A percentile compares a stretch with the other conserved stretches of the same genome.
Evolutionary conservation across 2,329 filamentous ascomycete species (phyloP).

Genomic region (Neonectria magnoliae): DNA sequence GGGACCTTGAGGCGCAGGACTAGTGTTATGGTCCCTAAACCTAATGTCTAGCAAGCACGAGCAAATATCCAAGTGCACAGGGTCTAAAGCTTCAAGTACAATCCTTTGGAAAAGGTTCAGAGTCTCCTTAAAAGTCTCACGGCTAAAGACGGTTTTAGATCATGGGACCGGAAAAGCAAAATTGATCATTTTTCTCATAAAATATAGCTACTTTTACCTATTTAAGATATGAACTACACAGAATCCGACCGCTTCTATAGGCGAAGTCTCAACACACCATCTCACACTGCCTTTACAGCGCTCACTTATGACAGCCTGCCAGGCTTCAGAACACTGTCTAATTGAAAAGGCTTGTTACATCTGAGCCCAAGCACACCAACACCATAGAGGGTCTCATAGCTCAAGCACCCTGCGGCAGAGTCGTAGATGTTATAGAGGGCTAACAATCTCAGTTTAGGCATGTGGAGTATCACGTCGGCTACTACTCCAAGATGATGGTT

Average conservation of each 20-base stretch:
- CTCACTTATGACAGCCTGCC: neutral
- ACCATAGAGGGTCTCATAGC: neutral
- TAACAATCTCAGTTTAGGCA: slow-evolving; percentile 2
- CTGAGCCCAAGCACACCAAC: neutral
- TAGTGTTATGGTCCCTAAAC: no score
- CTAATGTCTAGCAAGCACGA: slow-evolving; percentile 11
- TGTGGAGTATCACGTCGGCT: neutral
- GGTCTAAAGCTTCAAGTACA: slow-evolving; percentile 2
- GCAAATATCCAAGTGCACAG: slow-evolving; percentile 2
- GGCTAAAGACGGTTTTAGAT: slow-evolving; percentile 1
- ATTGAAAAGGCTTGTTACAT: slow-evolving; percentile 7
- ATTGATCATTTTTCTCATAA: neutral
- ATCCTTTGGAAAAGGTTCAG: neutral
- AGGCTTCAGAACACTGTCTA: neutral
- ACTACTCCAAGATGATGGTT: neutral
- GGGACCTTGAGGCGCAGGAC: no score
- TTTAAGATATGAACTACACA: neutral
- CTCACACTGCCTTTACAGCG: neutral
- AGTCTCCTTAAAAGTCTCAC: neutral
- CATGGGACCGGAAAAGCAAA: neutral
- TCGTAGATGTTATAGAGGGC: neutral
- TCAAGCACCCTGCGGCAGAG: neutral
- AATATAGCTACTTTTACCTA: neutral
- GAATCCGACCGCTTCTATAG: neutral
- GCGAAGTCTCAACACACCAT: neutral